phyloP scores from a whole-genome alignment of 768 basidiomycete species.

The Solioccasus polychromus region DNA sequence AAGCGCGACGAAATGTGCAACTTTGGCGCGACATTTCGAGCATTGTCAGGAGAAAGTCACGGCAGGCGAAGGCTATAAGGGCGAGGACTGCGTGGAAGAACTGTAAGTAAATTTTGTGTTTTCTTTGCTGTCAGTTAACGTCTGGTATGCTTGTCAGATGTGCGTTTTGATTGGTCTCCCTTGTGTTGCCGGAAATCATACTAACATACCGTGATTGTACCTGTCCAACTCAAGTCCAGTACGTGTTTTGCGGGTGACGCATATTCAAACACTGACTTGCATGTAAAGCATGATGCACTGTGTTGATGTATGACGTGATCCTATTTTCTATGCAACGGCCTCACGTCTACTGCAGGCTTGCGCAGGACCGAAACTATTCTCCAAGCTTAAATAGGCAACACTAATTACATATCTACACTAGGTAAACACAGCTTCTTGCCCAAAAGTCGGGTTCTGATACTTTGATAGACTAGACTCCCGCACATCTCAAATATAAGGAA shows the following conservation, averaged over 20 bases:
- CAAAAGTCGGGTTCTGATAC: neutral
- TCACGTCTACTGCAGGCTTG: conserved; percentile 35
- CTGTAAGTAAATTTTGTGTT: conserved; percentile 48
- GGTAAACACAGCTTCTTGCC: conserved; percentile 6
- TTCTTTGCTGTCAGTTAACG: conserved; percentile 1
- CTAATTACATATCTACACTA: conserved; percentile 10
- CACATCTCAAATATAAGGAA: conserved; percentile 3
- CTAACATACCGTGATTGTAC: conserved; percentile 7
- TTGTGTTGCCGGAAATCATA: neutral
- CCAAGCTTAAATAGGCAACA: conserved; percentile 50
- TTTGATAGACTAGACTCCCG: conserved; percentile 14
- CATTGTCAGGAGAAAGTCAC: conserved; percentile 89
- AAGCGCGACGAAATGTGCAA: conserved; percentile 59
- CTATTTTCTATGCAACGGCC: neutral
- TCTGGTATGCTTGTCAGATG: conserved; percentile 16
- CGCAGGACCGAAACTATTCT: conserved; percentile 79
- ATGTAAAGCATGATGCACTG: conserved; percentile 83
- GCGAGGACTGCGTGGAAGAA: conserved; percentile 93
- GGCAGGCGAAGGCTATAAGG: conserved; percentile 78
- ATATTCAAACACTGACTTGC: conserved; percentile 5
- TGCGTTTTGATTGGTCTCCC: conserved; percentile 15
- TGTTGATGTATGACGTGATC: conserved; percentile 68
- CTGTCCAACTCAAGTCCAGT: conserved; percentile 58
- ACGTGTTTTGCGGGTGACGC: conserved; percentile 29
- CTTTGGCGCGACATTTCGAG: conserved; percentile 77